A percentile compares a stretch with the other conserved stretches of the same genome.
These are phyloP conservation scores for Aspergillus alliaceus DNA, from an alignment of 2,329 filamentous ascomycete genomes.

Conservation along the genomic window DNA sequence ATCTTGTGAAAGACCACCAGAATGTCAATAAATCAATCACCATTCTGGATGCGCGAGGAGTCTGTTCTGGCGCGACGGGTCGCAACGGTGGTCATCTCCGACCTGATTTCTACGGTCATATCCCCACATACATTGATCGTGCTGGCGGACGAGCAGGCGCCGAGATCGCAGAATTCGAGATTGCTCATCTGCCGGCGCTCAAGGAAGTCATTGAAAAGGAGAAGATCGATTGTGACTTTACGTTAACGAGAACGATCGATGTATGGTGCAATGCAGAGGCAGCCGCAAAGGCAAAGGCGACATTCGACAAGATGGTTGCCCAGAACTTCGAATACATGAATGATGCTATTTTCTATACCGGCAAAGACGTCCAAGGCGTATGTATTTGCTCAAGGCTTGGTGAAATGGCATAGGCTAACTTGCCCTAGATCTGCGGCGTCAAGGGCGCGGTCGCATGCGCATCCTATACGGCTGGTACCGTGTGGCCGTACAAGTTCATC, in stretches of 20 bases:
- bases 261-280: conserved; percentile 37
- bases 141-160: conserved; percentile 35
- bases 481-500: conserved; percentile 76
- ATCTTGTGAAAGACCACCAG: conserved; percentile 31
- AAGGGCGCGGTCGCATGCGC: conserved; percentile 38
- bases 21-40: conserved; percentile 24
- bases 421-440: conserved; percentile 35
- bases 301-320: conserved; percentile 28
- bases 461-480: conserved; percentile 31
- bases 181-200: conserved; percentile 39
- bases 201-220: conserved; percentile 41
- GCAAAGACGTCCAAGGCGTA: conserved; percentile 29
- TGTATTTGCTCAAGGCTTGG: conserved; percentile 8
- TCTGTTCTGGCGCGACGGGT: conserved; percentile 44
- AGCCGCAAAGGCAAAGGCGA: conserved; percentile 21
- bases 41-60: conserved; percentile 40
- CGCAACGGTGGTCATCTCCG: conserved; percentile 47
- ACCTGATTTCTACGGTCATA: conserved; percentile 42
- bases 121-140: conserved; percentile 30
- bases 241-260: conserved; percentile 40
- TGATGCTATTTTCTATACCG: conserved; percentile 27
- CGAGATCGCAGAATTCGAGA: conserved; percentile 42
- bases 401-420: not conserved
- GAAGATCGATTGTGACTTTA: conserved; percentile 46
- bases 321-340: conserved; percentile 29